Conservation (phyloP, 2,329 filamentous ascomycete species). For the Xylariaceae sp. region DNA sequence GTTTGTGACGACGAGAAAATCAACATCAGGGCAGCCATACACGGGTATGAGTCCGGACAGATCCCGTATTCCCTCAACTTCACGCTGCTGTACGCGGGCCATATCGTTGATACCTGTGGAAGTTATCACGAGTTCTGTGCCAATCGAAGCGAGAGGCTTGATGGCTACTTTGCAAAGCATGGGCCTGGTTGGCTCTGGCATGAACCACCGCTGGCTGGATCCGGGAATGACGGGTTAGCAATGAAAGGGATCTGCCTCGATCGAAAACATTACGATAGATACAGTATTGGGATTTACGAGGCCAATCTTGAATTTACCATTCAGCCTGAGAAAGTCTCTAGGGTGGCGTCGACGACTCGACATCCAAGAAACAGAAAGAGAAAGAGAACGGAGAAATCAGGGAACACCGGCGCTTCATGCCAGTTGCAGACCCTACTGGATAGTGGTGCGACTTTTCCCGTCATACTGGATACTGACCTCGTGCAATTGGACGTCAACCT, state of each 20-base stretch:
- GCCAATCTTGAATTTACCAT: conserved; percentile 14
- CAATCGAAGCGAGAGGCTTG: conserved; percentile 37
- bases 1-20: conserved; percentile 34
- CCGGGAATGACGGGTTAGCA: conserved; percentile 22
- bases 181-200: conserved; percentile 44
- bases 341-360: not conserved
- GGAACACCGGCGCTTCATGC: conserved; percentile 20
- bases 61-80: conserved; percentile 38
- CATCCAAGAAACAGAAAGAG: not conserved
- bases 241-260: conserved; percentile 32
- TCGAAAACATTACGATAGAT: conserved; percentile 10
- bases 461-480: conserved; percentile 35
- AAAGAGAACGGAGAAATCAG: conserved; percentile 6
- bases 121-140: conserved; percentile 36
- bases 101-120: conserved; percentile 38
- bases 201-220: conserved; percentile 37
- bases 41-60: conserved; percentile 37
- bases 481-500: conserved; percentile 32
- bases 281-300: conserved; percentile 26
- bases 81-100: conserved; percentile 40
- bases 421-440: conserved; percentile 38
- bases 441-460: conserved; percentile 40
- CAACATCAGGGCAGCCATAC: conserved; percentile 41
- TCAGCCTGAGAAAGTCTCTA: conserved; percentile 6
- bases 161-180: conserved; percentile 34